Evolutionary conservation across 164 flowering plant species (phyloP).

Genomic region (Santalum album): DNA sequence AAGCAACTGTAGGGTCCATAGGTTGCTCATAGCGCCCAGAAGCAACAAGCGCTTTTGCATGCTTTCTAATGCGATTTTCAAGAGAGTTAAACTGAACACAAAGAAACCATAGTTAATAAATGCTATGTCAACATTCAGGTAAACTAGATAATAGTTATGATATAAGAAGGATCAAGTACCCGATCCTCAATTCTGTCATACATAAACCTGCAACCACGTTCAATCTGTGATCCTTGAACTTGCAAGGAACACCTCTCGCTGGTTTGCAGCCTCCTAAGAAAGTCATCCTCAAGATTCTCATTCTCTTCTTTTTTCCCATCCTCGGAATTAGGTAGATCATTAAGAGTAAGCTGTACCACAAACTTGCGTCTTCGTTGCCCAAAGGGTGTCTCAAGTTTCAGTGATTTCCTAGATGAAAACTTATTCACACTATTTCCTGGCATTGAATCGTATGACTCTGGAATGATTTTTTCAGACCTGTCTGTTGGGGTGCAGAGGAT

Average conservation of each 20-base stretch:
- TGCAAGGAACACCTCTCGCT: constrained; percentile 55
- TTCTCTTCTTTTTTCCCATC: constrained; percentile 22
- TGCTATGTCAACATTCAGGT: background rate
- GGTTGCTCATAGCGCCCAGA: constrained; percentile 62
- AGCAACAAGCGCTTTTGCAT: constrained; percentile 37
- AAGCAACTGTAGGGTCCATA: constrained; percentile 79
- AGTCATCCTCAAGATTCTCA: constrained; percentile 53
- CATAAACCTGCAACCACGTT: constrained; percentile 83
- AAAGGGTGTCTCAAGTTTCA: constrained; percentile 66
- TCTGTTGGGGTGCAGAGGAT: constrained; percentile 45
- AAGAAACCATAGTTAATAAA: constrained; percentile 12
- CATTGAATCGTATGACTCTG: constrained; percentile 34
- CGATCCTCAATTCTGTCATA: constrained; percentile 78
- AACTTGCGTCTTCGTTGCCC: constrained; percentile 65
- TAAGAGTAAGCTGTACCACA: constrained; percentile 45
- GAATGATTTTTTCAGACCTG: constrained; percentile 14
- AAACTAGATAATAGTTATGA: background rate
- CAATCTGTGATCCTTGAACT: constrained; percentile 44
- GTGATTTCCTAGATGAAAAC: constrained; percentile 35
- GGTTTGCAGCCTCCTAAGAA: constrained; percentile 63
- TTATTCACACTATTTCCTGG: constrained; percentile 34
- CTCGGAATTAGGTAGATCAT: constrained; percentile 25
- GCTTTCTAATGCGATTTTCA: constrained; percentile 54
- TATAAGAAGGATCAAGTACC: constrained; percentile 34
- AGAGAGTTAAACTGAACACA: constrained; percentile 58